Conservation (phyloP, 805 yeast species). For the Tetrapisispora namnaoensis region DNA sequence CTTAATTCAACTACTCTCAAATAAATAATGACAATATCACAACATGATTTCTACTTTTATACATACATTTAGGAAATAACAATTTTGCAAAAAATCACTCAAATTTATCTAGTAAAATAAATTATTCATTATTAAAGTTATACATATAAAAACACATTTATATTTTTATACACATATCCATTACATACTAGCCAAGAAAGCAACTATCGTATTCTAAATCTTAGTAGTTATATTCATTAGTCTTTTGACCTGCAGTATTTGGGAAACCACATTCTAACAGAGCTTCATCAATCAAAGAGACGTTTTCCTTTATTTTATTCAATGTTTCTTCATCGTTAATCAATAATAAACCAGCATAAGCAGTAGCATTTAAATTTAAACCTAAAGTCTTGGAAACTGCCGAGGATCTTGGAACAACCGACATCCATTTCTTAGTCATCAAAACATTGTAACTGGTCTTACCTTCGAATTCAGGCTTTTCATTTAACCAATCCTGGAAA, state of each 20-base stretch:
- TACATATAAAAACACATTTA: neutral
- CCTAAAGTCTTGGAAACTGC: conserved; percentile 40
- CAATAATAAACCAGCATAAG: conserved; percentile 66
- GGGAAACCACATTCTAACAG: conserved; percentile 58
- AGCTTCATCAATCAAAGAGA: conserved; percentile 35
- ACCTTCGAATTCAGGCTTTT: conserved; percentile 13
- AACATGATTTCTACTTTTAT: neutral
- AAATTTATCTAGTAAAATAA: neutral
- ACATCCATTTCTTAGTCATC: conserved; percentile 74
- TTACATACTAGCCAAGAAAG: neutral
- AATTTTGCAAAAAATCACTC: neutral
- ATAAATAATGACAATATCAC: neutral
- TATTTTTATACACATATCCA: neutral
- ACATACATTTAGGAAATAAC: neutral
- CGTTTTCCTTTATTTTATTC: conserved; percentile 40
- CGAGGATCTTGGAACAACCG: conserved; percentile 67
- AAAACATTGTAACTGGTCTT: conserved; percentile 68
- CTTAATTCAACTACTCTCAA: neutral
- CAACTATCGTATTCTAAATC: neutral
- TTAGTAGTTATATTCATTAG: conserved; percentile 54
- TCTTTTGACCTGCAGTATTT: conserved; percentile 41
- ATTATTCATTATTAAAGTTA: neutral
- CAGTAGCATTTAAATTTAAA: conserved; percentile 67
- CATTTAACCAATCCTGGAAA: conserved; percentile 41
- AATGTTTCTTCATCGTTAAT: conserved; percentile 58